Evolutionary conservation across 179 eudicot genomes (phyloP).

Genomic region (Gypsophila paniculata): DNA sequence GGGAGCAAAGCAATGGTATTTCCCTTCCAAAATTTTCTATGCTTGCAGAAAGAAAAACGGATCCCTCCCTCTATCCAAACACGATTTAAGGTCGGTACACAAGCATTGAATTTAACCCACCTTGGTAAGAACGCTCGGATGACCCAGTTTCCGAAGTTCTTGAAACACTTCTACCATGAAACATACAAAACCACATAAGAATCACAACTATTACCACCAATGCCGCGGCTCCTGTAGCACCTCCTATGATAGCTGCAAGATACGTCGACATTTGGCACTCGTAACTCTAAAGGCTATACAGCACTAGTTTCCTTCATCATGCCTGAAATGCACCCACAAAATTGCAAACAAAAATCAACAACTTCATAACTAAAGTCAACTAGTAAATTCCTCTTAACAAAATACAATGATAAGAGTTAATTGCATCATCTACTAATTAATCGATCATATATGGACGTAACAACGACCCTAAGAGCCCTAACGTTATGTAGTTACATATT

Average conservation of each 20-base stretch:
- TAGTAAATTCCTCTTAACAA: too few species aligned
- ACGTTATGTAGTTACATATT: too few species aligned
- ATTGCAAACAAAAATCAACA: conserved; percentile 5
- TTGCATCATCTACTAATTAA: too few species aligned
- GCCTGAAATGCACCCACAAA: conserved; percentile 27
- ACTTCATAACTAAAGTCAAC: conserved; percentile 10
- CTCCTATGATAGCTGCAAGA: conserved; percentile 88
- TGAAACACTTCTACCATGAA: conserved; percentile 46
- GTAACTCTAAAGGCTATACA: conserved; percentile 44
- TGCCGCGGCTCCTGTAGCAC: conserved; percentile 98
- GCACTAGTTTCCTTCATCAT: conserved; percentile 33
- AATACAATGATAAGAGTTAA: too few species aligned
- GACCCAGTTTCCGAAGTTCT: conserved; percentile 92
- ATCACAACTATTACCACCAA: conserved; percentile 51
- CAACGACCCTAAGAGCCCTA: too few species aligned
- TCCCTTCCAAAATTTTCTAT: too few species aligned
- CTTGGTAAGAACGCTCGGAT: conserved; percentile 81
- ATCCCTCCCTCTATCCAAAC: too few species aligned
- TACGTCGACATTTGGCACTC: conserved; percentile 72
- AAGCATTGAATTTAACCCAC: conserved; percentile 28
- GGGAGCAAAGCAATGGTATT: too few species aligned
- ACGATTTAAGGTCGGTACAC: too few species aligned
- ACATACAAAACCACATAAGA: conserved; percentile 61
- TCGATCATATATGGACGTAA: too few species aligned
- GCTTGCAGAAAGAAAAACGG: too few species aligned